phyloP scores from a whole-genome alignment of 768 basidiomycete species.

The Tylopilus sp. region DNA sequence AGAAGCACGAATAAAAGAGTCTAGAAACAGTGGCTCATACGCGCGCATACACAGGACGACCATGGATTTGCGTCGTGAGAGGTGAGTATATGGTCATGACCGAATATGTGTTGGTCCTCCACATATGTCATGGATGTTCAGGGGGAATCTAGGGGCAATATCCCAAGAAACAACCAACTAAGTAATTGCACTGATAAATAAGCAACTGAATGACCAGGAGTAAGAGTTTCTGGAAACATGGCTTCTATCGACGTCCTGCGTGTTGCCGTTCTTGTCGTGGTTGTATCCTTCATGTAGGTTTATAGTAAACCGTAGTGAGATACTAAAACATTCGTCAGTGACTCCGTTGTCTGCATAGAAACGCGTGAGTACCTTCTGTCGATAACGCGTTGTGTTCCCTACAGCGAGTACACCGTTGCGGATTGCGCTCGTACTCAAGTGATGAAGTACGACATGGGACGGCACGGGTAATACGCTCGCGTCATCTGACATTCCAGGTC shows the following conservation, averaged over 20 bases:
- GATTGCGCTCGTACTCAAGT: slow-evolving; percentile 93
- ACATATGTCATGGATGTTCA: slow-evolving; percentile 20
- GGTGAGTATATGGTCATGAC: slow-evolving; percentile 16
- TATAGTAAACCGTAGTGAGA: slow-evolving; percentile 83
- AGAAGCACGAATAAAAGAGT: slow-evolving; percentile 10
- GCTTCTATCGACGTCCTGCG: slow-evolving; percentile 28
- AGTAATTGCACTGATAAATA: slow-evolving; percentile 27
- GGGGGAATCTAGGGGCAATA: slow-evolving; percentile 25
- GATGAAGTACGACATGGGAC: slow-evolving; percentile 90
- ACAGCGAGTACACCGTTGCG: slow-evolving; percentile 91
- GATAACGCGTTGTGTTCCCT: slow-evolving; percentile 86
- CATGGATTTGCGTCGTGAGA: slow-evolving; percentile 4
- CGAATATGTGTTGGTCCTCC: slow-evolving; percentile 17
- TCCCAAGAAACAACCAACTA: slow-evolving; percentile 27
- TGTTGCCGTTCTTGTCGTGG: slow-evolving; percentile 12
- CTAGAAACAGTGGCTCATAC: slow-evolving; percentile 8
- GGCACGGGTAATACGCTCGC: slow-evolving; percentile 89
- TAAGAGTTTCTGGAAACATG: slow-evolving; percentile 9
- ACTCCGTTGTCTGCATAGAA: slow-evolving; percentile 4
- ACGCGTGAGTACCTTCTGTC: slow-evolving; percentile 66
- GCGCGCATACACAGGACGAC: slow-evolving; percentile 7
- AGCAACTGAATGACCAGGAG: slow-evolving; percentile 12
- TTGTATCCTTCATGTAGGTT: slow-evolving; percentile 47
- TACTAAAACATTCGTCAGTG: slow-evolving; percentile 46
- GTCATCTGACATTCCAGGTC: slow-evolving; percentile 68